Evolutionary conservation across 371 early-diverging fungal genomes (phyloP), one percentile per base, ranked within the genome.

Genomic region (Mucor ambiguus): DNA sequence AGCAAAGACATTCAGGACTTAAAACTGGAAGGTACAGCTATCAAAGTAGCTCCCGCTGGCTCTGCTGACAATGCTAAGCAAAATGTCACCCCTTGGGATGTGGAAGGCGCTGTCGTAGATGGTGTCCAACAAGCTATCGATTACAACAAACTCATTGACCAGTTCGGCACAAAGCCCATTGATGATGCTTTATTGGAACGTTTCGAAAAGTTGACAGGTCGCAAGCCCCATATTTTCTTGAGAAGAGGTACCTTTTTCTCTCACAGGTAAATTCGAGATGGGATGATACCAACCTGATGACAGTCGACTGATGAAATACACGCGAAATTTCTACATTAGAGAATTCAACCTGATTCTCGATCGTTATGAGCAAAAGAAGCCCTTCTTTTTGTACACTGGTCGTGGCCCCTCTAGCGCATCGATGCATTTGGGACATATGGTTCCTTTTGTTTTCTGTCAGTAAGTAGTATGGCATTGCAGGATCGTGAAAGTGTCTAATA

Each of bases 341-440:
- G 99, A 99, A 67, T 86, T 99, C 70, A 85, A 72, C 49, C 74
- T 80, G 58, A 94, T 99, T 62, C 82, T 99, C 52, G 97, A 98
- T 77, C 85, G 92, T 43, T 89, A 86, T 77, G 96, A 96, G 81
- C 89, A 95, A 71, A 94, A 93, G 80, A 95, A 98, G 81, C 96
- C 98, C 12, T 98, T 99, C 83, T 99, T 90, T 79, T 82, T 99
- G 60, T 99, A 99, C 84, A 99, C 99, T 22, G 99, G 99, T n/a
- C 94, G 99, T 72, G 99, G 99, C 16, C 99, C 99, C 28, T 94
- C 95, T 59, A 90, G 93, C 66, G 92, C 89, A 43, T 91, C 92
- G 77, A 99, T 99, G 99, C 99, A 99, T 75, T 79, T 99, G 46
- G 99, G 99, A 14, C 99, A 99, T 77, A 93, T 98, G 91, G 84